phyloP scores from a whole-genome alignment of 306 rosid species.

The Senna siamea region DNA sequence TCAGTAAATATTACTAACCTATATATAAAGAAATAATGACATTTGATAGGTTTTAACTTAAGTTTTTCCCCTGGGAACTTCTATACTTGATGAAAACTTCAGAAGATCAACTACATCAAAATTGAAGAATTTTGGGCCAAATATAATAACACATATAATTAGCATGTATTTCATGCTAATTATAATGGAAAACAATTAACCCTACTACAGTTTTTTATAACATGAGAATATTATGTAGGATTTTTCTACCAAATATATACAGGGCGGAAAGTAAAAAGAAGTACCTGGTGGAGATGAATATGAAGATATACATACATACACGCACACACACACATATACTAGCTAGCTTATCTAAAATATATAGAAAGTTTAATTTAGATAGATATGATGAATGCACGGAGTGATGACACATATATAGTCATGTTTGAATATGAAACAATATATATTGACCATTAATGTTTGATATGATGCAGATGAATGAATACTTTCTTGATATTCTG shows the following conservation, averaged over 20 bases:
- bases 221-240: not conserved
- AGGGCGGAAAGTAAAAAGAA: not conserved
- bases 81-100: not conserved
- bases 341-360: too few relatives aligned
- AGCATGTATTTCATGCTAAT: not conserved
- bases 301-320: too few relatives aligned
- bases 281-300: not conserved
- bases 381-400: not conserved
- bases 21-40: not conserved
- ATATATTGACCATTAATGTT: not conserved
- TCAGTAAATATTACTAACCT: not conserved
- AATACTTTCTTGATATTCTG: slow-evolving; percentile 2
- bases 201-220: not conserved
- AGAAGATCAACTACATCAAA: not conserved
- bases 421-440: not conserved
- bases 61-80: not conserved
- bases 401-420: not conserved
- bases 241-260: not conserved
- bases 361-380: too few relatives aligned
- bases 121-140: not conserved
- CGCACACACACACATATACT: too few relatives aligned
- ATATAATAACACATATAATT: not conserved
- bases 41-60: not conserved
- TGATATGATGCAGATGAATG: not conserved
- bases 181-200: not conserved